Percentiles rank a stretch among this genome's conserved stretches.
These are phyloP conservation scores for Chytriomyces hyalinus DNA, from an alignment of 192 early-diverging fungal genomes.

Conservation along the genomic window DNA sequence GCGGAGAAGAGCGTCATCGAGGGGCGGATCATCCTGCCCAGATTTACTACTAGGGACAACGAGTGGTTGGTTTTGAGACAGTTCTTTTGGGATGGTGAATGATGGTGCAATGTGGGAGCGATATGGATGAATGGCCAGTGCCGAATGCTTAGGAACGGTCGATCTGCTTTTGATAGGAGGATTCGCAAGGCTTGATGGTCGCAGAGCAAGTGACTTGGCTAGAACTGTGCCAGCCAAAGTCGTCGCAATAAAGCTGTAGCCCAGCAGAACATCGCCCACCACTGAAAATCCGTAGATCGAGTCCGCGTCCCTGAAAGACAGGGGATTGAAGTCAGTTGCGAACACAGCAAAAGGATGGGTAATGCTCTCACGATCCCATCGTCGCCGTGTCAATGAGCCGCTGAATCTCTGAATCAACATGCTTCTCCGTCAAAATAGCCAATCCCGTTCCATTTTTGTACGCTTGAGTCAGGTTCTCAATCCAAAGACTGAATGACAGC, in stretches of 20 bases:
- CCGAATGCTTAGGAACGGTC: background rate
- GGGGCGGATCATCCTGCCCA: background rate
- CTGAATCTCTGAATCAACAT: constrained; percentile 19
- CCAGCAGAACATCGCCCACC: constrained; percentile 18
- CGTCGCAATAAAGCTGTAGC: constrained; percentile 14
- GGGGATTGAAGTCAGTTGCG: too few species aligned
- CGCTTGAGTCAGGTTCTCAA: background rate
- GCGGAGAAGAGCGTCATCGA: constrained; percentile 14
- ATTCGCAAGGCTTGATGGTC: background rate
- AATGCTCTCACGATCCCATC: background rate
- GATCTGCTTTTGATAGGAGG: background rate
- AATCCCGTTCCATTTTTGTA: background rate
- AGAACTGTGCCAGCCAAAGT: background rate
- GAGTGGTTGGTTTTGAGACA: constrained; percentile 1
- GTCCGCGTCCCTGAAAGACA: background rate
- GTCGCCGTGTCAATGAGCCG: constrained; percentile 2
- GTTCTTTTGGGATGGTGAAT: constrained; percentile 21
- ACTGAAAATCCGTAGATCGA: constrained; percentile 4
- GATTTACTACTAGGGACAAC: background rate
- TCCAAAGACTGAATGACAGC: constrained; percentile 19
- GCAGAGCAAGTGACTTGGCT: background rate
- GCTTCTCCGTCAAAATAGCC: constrained; percentile 4
- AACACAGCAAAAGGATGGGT: too few species aligned
- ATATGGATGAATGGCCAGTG: constrained; percentile 9
- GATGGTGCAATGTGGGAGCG: background rate